Conservation (phyloP, 441 rosid species). For the Geranium incanum region DNA sequence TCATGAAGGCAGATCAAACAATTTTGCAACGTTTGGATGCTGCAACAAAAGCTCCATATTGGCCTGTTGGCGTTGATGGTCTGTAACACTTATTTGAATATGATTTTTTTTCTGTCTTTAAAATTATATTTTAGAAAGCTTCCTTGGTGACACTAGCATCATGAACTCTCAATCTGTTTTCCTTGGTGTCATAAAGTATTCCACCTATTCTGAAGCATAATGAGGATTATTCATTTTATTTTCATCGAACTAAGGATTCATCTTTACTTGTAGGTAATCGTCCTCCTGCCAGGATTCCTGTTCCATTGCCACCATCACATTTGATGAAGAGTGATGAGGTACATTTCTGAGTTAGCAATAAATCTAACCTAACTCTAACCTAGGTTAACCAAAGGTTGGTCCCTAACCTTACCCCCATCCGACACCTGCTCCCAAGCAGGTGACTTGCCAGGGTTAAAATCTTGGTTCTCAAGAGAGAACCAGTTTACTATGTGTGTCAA, state of each 20-base stretch:
- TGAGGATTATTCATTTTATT: neutral
- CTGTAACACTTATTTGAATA: slow-evolving; percentile 26
- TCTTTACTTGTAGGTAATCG: slow-evolving; percentile 51
- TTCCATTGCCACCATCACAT: slow-evolving; percentile 62
- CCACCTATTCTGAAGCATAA: slow-evolving; percentile 2
- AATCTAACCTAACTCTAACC: no score
- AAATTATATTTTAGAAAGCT: slow-evolving; percentile 1
- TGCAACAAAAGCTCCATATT: slow-evolving; percentile 85
- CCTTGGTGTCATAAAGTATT: slow-evolving; percentile 13
- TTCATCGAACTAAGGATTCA: slow-evolving; percentile 18
- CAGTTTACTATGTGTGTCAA: neutral
- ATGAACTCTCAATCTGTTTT: slow-evolving; percentile 14
- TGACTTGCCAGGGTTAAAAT: no score
- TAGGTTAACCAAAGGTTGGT: no score
- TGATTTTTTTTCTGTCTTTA: slow-evolving; percentile 12
- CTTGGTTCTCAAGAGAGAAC: neutral
- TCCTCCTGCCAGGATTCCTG: slow-evolving; percentile 87
- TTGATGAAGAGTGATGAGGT: slow-evolving; percentile 64
- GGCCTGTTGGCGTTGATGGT: slow-evolving; percentile 96
- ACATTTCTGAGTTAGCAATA: slow-evolving; percentile 9
- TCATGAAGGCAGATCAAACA: slow-evolving; percentile 76
- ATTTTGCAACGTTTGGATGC: slow-evolving; percentile 77
- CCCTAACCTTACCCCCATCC: no score
- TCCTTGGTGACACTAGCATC: slow-evolving; percentile 3
- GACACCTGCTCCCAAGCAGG: no score